Evolutionary conservation across 257 asterid species (phyloP), one percentile per base, ranked within the genome.

Genomic region (Anisodus tanguticus): DNA sequence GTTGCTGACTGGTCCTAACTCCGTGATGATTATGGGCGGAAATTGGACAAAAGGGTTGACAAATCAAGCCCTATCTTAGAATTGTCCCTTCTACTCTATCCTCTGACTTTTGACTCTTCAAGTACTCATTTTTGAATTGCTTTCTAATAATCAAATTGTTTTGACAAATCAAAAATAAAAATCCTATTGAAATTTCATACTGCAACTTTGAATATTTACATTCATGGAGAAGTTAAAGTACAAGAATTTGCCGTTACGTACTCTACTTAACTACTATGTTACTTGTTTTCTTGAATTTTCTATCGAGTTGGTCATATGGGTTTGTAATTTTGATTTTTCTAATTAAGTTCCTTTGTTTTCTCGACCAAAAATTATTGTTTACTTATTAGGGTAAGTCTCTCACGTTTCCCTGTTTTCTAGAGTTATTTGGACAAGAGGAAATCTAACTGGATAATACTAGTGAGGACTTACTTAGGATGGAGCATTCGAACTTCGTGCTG

Each of bases 31-130:
- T 74, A 74, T 22, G 81, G 81, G 45, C 13, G 13, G 3, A 51
- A 51, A 51, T 12, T 22, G 45, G 49, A 72, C 35, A 47, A 49
- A 12, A 3, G 45, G 13, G 19, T 74, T 76, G 63, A 51, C 22
- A 51, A 76, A 31, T 49, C 12, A 62, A 51, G 26, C 62, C 10
- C 81, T 22, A 12, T 22, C 7, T 22, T 47, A 5, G 59, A 31
- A n/a, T 19, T 1, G 16, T 63, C 70, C 41, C 71, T 15, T 31
- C 0, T 3, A 49, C 41, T 76, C 1, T 76, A 76, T 6, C 47
- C 35, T 31, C 81, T 51, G 63, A 76, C 81, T 51, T 74, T 26
- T 76, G 47, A 76, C 45, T 74, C 19, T 76, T 51, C 43, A 74
- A 76, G 8, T 74, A 13, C 22, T 76, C 22, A 6, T 22, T 49